phyloP scores from a whole-genome alignment of 1,139 yeast species.

The Candida albicans region DNA sequence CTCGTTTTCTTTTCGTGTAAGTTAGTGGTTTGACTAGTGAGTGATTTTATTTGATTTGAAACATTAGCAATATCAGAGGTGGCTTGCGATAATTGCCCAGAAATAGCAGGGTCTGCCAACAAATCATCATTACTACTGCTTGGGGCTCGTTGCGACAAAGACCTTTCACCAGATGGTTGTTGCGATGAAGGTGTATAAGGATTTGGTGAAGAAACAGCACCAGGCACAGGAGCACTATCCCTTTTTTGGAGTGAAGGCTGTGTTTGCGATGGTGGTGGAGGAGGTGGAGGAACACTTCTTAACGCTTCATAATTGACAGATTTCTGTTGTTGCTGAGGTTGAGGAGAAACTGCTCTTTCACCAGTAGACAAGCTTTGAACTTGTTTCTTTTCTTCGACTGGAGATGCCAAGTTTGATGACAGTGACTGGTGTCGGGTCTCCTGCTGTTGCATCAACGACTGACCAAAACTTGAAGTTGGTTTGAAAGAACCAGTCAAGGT shows the following conservation, averaged over 20 bases:
- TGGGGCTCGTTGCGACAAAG: too few species aligned
- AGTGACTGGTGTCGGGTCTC: constrained; percentile 9
- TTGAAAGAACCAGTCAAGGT: constrained; percentile 39
- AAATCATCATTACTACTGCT: constrained; percentile 42
- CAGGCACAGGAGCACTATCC: constrained; percentile 15
- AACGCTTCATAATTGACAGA: constrained; percentile 47
- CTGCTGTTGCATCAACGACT: constrained; percentile 44
- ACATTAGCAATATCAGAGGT: constrained; percentile 85
- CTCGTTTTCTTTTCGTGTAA: constrained; percentile 69
- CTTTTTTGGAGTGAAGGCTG: constrained; percentile 8
- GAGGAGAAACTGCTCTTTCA: constrained; percentile 18
- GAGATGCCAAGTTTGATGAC: constrained; percentile 10
- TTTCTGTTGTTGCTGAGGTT: constrained; percentile 16
- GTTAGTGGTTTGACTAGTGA: constrained; percentile 70
- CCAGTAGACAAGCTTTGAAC: constrained; percentile 28
- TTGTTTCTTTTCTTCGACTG: constrained; percentile 22
- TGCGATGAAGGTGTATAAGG: constrained; percentile 9
- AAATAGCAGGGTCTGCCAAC: constrained; percentile 53
- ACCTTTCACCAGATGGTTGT: constrained; percentile 5
- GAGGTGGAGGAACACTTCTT: constrained; percentile 49
- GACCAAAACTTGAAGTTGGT: constrained; percentile 75
- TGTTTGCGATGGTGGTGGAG: constrained; percentile 45
- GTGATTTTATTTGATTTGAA: constrained; percentile 79
- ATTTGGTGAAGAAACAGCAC: constrained; percentile 16
- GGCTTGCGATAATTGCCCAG: constrained; percentile 72